Base-by-base conservation (phyloP, 768 basidiomycete genomes). In the Boletus reticuloceps region DNA sequence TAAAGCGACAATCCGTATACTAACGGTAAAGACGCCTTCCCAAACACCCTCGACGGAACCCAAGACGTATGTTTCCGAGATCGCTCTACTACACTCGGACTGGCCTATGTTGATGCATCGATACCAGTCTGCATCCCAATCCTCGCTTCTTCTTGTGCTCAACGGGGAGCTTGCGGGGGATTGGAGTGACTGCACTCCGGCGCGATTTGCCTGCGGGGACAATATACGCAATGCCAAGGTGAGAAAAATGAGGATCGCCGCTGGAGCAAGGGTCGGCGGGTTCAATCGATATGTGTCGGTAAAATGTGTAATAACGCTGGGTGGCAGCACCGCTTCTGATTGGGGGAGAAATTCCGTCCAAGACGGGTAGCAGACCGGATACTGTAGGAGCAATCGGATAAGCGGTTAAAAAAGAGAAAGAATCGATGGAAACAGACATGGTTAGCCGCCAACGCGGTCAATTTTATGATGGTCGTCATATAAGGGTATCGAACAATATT, bases 1-100 rank as follows among this genome's bases (percentile, higher is more conserved):
- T 6, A 34, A 41, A n/a, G n/a, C 20, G 40, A 27, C 16, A 36
- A n/a, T 31, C n/a, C 37, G 27, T 44, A 27, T 37, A 73, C 83
- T 57, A 62, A 89, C 89, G 17, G 82, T 86, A 63, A 92, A 91
- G 36, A 83, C 68, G 3, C 89, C 89, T 67, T 92, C 90, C 89
- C 89, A 92, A 14, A 84, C 72, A 7, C 89, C 90, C 56, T 90
- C 86, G 36, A 89, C 69, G 54, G 85, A 88, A 46, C 89, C 87
- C 5, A 84, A 81, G 29, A 69, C 74, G 63, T 86, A 88, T 17
- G 79, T 76, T 13, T 75, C 74, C 6, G 77, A 73, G 22, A 79
- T 62, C 11, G 68, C 51, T n/a, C 64, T 68, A 50, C 65, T 64
- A 31, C 68, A 68, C 44, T 74, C 67, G 6, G 61, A 58, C 41